phyloP scores from a whole-genome alignment of 208 protist genomes.

The Wallacemonas collosoma region DNA sequence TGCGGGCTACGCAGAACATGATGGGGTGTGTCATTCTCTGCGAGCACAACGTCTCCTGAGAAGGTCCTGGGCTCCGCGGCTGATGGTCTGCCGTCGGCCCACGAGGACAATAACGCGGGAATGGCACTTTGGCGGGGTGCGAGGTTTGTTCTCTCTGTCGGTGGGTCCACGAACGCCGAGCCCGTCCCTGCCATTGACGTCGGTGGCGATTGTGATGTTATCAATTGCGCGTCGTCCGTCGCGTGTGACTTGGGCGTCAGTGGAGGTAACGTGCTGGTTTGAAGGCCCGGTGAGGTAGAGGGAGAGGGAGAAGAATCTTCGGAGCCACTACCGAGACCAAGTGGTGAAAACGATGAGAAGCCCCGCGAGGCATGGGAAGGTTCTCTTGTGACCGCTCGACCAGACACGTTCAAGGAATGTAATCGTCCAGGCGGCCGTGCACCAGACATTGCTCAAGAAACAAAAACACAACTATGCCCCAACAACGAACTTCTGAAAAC shows the following conservation, averaged over 20 bases:
- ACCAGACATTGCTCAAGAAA: too few relatives aligned
- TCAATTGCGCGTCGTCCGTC: background rate
- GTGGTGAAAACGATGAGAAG: conserved; percentile 10
- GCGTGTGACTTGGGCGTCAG: background rate
- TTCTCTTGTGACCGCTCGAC: too few relatives aligned
- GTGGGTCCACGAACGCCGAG: background rate
- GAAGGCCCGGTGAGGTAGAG: background rate
- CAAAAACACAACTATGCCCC: too few relatives aligned
- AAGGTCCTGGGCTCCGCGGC: background rate
- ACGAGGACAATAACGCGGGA: background rate
- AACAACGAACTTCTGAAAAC: too few relatives aligned
- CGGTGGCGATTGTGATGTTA: background rate
- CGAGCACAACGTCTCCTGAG: background rate
- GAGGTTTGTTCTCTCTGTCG: background rate
- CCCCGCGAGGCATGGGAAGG: too few relatives aligned
- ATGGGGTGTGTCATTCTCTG: background rate
- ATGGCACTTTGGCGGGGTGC: conserved; percentile 7
- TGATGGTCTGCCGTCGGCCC: background rate
- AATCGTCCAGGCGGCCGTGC: too few relatives aligned
- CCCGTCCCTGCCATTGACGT: background rate
- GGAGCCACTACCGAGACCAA: conserved; percentile 1
- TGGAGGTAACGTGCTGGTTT: background rate
- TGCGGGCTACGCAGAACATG: background rate
- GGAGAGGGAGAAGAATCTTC: background rate
- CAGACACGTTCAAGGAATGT: too few relatives aligned